Conservation (phyloP, 495 filamentous ascomycete species). For the Neurospora hispaniola region DNA sequence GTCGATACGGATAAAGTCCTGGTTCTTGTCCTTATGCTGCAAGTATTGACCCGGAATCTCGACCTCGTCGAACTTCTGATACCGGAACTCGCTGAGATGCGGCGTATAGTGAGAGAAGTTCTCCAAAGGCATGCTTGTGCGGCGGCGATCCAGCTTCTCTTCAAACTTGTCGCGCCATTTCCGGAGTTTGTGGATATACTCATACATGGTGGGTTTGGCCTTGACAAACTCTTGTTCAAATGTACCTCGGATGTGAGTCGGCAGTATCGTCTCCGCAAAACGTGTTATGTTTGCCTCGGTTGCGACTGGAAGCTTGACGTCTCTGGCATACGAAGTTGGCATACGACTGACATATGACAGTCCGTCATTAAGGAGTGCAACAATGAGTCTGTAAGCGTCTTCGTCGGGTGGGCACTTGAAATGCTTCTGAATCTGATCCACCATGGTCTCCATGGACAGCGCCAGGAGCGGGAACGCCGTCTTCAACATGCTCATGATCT, state of each 20-base stretch:
- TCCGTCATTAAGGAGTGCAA: conserved; percentile 90
- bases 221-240: conserved; percentile 94
- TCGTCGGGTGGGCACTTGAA: conserved; percentile 98
- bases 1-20: conserved; percentile 94
- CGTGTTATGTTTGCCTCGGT: conserved; percentile 94
- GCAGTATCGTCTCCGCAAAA: conserved; percentile 93
- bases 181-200: conserved; percentile 94
- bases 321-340: conserved; percentile 74
- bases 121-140: conserved; percentile 59
- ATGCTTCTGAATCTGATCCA: conserved; percentile 94
- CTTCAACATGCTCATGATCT: conserved; percentile 88
- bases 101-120: conserved; percentile 53
- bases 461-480: conserved; percentile 93
- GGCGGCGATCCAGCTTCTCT: conserved; percentile 87
- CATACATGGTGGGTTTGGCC: conserved; percentile 88
- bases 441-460: conserved; percentile 98
- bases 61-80: conserved; percentile 96
- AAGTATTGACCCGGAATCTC: conserved; percentile 97
- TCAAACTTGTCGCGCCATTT: conserved; percentile 97
- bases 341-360: conserved; percentile 78
- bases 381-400: conserved; percentile 95
- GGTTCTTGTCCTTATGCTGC: conserved; percentile 94
- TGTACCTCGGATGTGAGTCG: conserved; percentile 79
- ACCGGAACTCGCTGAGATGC: conserved; percentile 90
- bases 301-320: conserved; percentile 77